Evolutionary conservation across 176 grass and related monocot genomes (phyloP).

Genomic region (Bothriochloa decipiens): DNA sequence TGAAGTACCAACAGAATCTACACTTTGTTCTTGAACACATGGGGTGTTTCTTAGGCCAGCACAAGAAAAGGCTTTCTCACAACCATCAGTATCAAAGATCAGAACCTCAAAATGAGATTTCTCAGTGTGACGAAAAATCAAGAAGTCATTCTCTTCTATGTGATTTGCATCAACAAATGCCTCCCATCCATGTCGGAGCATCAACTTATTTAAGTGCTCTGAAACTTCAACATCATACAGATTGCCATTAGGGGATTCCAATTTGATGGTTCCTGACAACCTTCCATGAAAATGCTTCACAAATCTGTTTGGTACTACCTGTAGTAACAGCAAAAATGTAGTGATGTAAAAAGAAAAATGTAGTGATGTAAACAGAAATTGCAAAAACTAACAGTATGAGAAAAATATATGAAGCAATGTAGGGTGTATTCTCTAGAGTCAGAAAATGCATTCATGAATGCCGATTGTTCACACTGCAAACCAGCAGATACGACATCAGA

Average conservation of each 20-base stretch:
- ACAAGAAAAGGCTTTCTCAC: constrained; percentile 39
- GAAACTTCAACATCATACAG: constrained; percentile 40
- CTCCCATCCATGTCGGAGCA: constrained; percentile 53
- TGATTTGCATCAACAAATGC: constrained; percentile 42
- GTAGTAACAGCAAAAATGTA: background rate
- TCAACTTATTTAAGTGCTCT: background rate
- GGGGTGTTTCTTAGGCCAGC: background rate
- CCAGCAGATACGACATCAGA: background rate
- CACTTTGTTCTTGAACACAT: background rate
- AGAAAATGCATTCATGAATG: constrained; percentile 3
- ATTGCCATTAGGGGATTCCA: constrained; percentile 46
- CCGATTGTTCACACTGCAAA: background rate
- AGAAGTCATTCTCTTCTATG: constrained; percentile 42
- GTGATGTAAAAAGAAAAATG: background rate
- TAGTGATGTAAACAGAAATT: background rate
- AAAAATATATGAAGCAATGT: background rate
- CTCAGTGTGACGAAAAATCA: constrained; percentile 47
- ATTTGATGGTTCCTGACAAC: constrained; percentile 29
- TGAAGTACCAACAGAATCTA: background rate
- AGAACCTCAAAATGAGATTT: constrained; percentile 43
- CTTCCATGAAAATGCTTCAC: constrained; percentile 32
- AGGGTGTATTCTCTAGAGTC: background rate
- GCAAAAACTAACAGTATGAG: background rate
- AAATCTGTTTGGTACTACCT: constrained; percentile 59
- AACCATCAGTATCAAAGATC: constrained; percentile 42